Conservation (phyloP, 2,329 filamentous ascomycete genomes). For the Colletotrichum falcatum region DNA sequence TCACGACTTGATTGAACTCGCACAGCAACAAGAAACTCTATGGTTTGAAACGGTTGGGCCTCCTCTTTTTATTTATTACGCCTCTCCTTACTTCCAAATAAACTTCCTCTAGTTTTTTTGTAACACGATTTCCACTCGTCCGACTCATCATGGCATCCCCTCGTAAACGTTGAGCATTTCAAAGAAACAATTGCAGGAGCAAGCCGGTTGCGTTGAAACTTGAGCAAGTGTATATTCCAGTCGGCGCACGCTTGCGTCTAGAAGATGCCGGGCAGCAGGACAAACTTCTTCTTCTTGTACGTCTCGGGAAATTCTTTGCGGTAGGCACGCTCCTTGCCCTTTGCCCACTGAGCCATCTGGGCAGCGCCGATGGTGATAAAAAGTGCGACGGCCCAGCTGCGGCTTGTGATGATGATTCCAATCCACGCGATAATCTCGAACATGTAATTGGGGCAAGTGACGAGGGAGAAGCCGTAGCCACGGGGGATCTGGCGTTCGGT, state of each 20-base stretch:
- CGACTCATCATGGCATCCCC: neutral
- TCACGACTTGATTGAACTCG: constrained; percentile 13
- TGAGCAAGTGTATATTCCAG: too few species aligned
- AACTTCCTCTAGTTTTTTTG: neutral
- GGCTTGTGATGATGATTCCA: constrained; percentile 82
- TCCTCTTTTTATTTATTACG: constrained; percentile 24
- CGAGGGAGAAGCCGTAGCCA: constrained; percentile 85
- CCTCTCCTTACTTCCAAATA: neutral
- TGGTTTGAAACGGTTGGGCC: neutral
- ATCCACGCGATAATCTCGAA: constrained; percentile 92
- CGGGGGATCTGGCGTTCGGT: constrained; percentile 89
- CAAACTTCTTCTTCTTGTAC: constrained; percentile 94
- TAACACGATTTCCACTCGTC: constrained; percentile 3
- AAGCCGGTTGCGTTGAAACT: neutral
- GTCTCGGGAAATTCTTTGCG: constrained; percentile 90
- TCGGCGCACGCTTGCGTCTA: constrained; percentile 53
- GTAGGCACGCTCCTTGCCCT: constrained; percentile 92
- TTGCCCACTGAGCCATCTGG: constrained; percentile 90
- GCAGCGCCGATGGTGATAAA: constrained; percentile 79
- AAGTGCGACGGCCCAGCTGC: constrained; percentile 80
- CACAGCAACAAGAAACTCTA: constrained; percentile 5
- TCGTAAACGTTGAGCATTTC: neutral
- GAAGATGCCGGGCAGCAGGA: constrained; percentile 82
- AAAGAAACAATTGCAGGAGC: neutral
- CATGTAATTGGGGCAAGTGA: constrained; percentile 98